Evolutionary conservation across 1,284 basidiomycete genomes (phyloP), one percentile per base, ranked within the genome.

Genomic region (Cryptococcus sp.): DNA sequence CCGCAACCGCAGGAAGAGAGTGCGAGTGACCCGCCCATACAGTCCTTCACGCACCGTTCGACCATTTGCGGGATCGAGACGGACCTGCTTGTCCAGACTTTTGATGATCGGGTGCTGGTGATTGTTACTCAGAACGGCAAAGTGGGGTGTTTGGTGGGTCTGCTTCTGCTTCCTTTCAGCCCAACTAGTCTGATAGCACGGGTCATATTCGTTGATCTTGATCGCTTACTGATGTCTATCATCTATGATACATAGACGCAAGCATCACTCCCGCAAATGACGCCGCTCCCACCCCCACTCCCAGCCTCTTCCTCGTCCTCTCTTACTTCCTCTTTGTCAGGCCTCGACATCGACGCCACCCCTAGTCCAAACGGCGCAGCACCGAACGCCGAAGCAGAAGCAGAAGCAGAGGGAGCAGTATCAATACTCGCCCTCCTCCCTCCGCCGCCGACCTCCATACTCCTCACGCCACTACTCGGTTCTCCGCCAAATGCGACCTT

Each of bases 51-150:
- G 69, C 71, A 81, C 61, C 69, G 82, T 48, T 75, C 83, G 68
- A 57, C 72, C 0, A 71, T 93, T 11, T 76, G 84, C 51, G 88
- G 85, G 16, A 73, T 82, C 19, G 76, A 76, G 6, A 95, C 91
- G 1, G 87, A 93, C 59, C 78, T 94, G 16, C 63, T 93, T 35
- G 74, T 94, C 2, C 90, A 94, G 68, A 79, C 81, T 0, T 95
- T 86, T 72, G 84, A 85, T 52, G 93, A 96, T 78, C 83, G 90
- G 41, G 80, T 86, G 10, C 79, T 96, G 20, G 85, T 95, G 19
- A 80, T 94, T 27, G 82, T 96, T 52, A 92, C 91, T 1, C 93
- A 95, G 77, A 75, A 69, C 49, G 90, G 89, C 30, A 93, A 91
- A 84, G 86, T 94, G 15, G 93, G 92, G 55, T 87, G 84, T 70